Evolutionary conservation across 306 rosid genomes (phyloP), one percentile per base, ranked within the genome.

Genomic region (Gillenia trifoliata): DNA sequence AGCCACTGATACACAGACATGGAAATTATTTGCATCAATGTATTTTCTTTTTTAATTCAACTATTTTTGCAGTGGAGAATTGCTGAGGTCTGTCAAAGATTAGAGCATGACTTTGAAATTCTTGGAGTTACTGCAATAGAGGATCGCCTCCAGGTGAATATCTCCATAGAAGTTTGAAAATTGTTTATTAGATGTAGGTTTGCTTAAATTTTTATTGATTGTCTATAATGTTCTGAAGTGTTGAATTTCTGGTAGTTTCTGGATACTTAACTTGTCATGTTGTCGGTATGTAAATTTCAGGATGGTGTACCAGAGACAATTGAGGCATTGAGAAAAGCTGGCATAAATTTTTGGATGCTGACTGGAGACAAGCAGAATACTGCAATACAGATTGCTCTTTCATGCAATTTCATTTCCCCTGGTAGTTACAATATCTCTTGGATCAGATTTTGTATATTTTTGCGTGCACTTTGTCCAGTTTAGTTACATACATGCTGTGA

Each of bases 321-420:
- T 79, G 96, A 92, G 79, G 71, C 97, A 8, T 79, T 95, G 47
- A 87, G 99, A 84, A 95, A 87, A 85, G 99, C 99, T 57, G 99
- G 99, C 83, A 95, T 95, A 85, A 90, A 95, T 78, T 95, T 95
- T 86, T 95, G 98, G 99, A 92, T 95, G 99, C 90, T 95, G 68
- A 95, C 99, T 4, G 99, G 99, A 70, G 99, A 95, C 90, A 92
- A 95, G 85, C 98, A 95, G 85, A 86, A 86, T 71, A 95, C 99
- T 68, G 98, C 99, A 62, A 86, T 95, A 76, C 99, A 95, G 79
- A 95, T 95, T 77, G 99, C 99, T 78, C 90, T 95, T 79, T 89
- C 91, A 47, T 92, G 99, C 91, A 95, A 95, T 86, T 92, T 95
- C 67, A 88, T 95, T 86, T 92, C 96, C 49, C 98, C 97, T 84